Conservation (phyloP, 495 filamentous ascomycete species). For the Penicillium chermesinum region DNA sequence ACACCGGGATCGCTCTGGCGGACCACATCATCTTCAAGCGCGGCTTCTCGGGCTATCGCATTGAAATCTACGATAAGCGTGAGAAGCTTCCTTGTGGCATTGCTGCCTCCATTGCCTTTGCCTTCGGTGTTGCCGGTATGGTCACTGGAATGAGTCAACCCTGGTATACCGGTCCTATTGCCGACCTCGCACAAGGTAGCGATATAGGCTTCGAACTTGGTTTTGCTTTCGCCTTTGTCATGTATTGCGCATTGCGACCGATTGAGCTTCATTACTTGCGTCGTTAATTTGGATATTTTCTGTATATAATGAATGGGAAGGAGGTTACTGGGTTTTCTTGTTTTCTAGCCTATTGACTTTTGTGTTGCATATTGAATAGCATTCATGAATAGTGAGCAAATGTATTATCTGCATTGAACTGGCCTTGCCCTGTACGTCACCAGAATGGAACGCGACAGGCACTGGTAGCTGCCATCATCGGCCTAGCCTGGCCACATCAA, state of each 20-base stretch:
- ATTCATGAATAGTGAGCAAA: too few species aligned
- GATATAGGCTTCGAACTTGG: slow-evolving; percentile 74
- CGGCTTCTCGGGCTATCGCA: slow-evolving; percentile 56
- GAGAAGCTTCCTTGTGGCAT: slow-evolving; percentile 63
- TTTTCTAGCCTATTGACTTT: too few species aligned
- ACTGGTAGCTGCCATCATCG: too few species aligned
- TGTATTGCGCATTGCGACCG: slow-evolving; percentile 31
- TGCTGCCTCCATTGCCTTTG: slow-evolving; percentile 63
- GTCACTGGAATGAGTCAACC: slow-evolving; percentile 71
- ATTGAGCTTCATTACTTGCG: slow-evolving; percentile 35
- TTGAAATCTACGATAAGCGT: slow-evolving; percentile 56
- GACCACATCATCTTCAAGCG: slow-evolving; percentile 78
- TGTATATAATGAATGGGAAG: slow-evolving; percentile 14
- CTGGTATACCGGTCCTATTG: slow-evolving; percentile 73
- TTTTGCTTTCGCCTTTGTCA: slow-evolving; percentile 32
- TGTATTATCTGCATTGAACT: too few species aligned
- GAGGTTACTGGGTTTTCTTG: not conserved
- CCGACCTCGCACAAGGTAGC: slow-evolving; percentile 52
- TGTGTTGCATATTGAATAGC: not conserved
- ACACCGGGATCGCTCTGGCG: slow-evolving; percentile 62
- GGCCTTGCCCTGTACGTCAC: too few species aligned
- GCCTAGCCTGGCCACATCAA: not conserved
- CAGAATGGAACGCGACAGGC: too few species aligned
- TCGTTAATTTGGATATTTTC: slow-evolving; percentile 19
- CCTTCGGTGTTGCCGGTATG: slow-evolving; percentile 65